These are phyloP conservation scores for Trichoderma oligosporum DNA, from an alignment of 2,329 filamentous ascomycete species.

Conservation along the genomic window DNA sequence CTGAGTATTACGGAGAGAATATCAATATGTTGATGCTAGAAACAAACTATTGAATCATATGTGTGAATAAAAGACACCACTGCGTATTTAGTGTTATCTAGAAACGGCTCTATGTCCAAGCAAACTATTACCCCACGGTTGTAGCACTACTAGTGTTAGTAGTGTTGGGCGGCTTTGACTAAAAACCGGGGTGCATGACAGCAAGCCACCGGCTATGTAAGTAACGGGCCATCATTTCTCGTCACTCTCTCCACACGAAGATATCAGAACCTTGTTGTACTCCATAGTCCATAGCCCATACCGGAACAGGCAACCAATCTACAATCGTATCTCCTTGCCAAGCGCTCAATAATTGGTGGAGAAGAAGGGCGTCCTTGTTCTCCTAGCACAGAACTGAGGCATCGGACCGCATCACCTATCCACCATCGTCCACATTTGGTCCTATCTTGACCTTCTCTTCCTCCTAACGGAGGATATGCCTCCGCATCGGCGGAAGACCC, in stretches of 20 bases:
- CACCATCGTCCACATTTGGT: not conserved
- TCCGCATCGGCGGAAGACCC: slow-evolving; percentile 1
- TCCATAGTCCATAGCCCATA: not conserved
- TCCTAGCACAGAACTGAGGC: not conserved
- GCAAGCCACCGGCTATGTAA: slow-evolving; percentile 13
- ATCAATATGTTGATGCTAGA: too few species aligned
- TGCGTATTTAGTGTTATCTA: too few species aligned
- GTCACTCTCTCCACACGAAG: slow-evolving; percentile 5
- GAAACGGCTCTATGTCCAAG: too few species aligned
- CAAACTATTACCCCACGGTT: not conserved
- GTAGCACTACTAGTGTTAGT: not conserved
- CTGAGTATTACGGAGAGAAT: too few species aligned
- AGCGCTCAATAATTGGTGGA: slow-evolving; percentile 1
- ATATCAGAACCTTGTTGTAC: slow-evolving; percentile 1
- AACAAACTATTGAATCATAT: not conserved
- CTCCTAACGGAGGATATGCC: not conserved
- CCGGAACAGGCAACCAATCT: slow-evolving; percentile 17
- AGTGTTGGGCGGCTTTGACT: not conserved
- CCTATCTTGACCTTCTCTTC: not conserved
- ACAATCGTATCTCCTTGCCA: not conserved
- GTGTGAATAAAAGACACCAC: not conserved
- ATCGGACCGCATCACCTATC: not conserved
- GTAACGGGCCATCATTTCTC: not conserved
- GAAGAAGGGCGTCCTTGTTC: not conserved
- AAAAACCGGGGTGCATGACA: slow-evolving; percentile 9